Base-by-base conservation (phyloP, 352 stramenopile genomes). In the Phytopythium kandeliae region DNA sequence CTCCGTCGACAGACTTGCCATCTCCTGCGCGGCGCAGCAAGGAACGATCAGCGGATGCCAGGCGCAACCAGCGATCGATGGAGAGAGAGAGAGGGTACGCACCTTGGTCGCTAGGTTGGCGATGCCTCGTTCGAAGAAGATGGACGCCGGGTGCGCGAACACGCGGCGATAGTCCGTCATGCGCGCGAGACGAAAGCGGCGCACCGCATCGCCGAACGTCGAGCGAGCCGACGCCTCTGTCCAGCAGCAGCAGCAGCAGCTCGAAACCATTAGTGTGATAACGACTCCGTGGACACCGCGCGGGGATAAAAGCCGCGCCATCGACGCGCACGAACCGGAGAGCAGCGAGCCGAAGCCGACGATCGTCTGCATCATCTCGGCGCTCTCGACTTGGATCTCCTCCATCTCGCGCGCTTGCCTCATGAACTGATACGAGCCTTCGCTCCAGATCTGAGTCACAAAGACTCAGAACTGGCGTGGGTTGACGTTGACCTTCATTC, bases 61-160 rank as follows among this genome's bases (percentile, higher is more conserved):
- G n/a, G n/a, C n/a, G n/a, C n/a, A n/a, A n/a, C n/a, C n/a, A n/a
- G n/a, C n/a, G n/a, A n/a, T n/a, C n/a, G n/a, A n/a, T n/a, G n/a
- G n/a, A n/a, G n/a, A n/a, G n/a, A n/a, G n/a, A n/a, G n/a, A n/a
- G n/a, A 13, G 25, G 33, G 22, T 19, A 58, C 3, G 9, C 33
- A 87, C 75, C 63, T 86, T 84, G 34, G 88, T 97, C 37, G 89
- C 73, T 6, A 92, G 42, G 58, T 86, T 85, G 17, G 89, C 90
- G 65, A 97, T 97, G 16, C 80, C 75, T 2, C 86, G 72, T 58
- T 97, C 63, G 60, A 98, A 97, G 65, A 97, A 98, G 50, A 97
- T 94, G 13, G 90, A 96, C 41, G 90, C 88, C 1, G 89, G 85
- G 56, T 97, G 90, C 31, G 74, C 76, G 69, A 97, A 97, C 43